Evolutionary conservation across 345 rosid species (phyloP).

Genomic region (Brassica carinata): DNA sequence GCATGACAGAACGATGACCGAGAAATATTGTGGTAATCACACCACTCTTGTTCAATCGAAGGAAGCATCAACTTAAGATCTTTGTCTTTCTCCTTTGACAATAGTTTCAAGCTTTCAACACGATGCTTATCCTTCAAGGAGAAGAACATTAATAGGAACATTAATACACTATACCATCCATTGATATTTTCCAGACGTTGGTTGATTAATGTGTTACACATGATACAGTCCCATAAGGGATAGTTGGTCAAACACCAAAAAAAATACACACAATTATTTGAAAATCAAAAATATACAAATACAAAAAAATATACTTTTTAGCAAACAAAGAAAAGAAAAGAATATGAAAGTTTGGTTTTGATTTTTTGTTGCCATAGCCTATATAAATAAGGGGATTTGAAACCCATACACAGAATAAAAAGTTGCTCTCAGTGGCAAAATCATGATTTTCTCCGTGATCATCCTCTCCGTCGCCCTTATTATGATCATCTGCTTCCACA

Average conservation of each 20-base stretch:
- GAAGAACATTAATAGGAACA: no score
- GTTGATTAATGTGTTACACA: not conserved
- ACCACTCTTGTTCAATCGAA: constrained; percentile 87
- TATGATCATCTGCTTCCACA: constrained; percentile 59
- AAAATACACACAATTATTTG: not conserved
- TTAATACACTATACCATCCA: not conserved
- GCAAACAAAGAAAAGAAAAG: not conserved
- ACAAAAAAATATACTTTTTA: not conserved
- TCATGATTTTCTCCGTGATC: constrained; percentile 55
- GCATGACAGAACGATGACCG: constrained; percentile 73
- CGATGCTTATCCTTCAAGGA: constrained; percentile 67
- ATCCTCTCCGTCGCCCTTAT: constrained; percentile 55
- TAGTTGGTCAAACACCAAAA: not conserved
- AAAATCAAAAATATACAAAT: not conserved
- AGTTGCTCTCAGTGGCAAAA: constrained; percentile 51
- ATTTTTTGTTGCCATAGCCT: not conserved
- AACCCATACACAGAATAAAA: constrained; percentile 1
- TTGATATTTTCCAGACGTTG: not conserved
- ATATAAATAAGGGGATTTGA: constrained; percentile 21
- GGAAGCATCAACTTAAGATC: constrained; percentile 44
- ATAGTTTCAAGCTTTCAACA: constrained; percentile 59
- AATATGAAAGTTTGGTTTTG: not conserved
- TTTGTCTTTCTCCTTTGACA: constrained; percentile 43
- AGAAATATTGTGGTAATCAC: constrained; percentile 72
- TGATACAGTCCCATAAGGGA: not conserved